Evolutionary conservation across 139 green algal genomes (phyloP).

Genomic region (Chara braunii): DNA sequence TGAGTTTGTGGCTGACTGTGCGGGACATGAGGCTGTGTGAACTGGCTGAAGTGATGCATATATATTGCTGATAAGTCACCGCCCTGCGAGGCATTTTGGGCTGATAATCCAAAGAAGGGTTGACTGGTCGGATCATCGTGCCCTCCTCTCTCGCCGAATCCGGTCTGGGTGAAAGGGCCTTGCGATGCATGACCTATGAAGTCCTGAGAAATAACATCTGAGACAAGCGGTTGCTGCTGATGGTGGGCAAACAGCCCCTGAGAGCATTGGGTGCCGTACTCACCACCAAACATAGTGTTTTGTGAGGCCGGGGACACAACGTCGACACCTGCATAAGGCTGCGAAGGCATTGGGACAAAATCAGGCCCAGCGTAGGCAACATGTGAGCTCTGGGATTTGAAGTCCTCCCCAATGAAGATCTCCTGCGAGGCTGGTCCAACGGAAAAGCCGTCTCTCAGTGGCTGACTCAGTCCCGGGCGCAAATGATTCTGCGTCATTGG

Average conservation of each 20-base stretch:
- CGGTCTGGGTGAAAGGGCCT: neutral
- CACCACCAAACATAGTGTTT: neutral
- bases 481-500: no score
- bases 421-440: constrained; percentile 19
- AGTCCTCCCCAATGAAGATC: constrained; percentile 26
- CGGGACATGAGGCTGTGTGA: neutral
- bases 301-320: neutral
- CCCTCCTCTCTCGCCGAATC: neutral
- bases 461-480: no score
- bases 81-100: neutral
- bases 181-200: constrained; percentile 5
- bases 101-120: neutral
- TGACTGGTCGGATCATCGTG: neutral
- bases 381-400: constrained; percentile 34
- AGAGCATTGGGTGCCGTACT: constrained; percentile 6
- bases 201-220: neutral
- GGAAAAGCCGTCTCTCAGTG: constrained; percentile 6
- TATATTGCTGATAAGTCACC: neutral
- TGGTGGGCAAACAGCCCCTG: neutral
- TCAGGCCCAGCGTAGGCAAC: constrained; percentile 3
- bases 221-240: no score
- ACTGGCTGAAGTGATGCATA: neutral
- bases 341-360: neutral
- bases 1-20: neutral
- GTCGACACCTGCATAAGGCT: neutral